Base-by-base conservation (phyloP, 352 stramenopile species). In the Pythium folliculosum region DNA sequence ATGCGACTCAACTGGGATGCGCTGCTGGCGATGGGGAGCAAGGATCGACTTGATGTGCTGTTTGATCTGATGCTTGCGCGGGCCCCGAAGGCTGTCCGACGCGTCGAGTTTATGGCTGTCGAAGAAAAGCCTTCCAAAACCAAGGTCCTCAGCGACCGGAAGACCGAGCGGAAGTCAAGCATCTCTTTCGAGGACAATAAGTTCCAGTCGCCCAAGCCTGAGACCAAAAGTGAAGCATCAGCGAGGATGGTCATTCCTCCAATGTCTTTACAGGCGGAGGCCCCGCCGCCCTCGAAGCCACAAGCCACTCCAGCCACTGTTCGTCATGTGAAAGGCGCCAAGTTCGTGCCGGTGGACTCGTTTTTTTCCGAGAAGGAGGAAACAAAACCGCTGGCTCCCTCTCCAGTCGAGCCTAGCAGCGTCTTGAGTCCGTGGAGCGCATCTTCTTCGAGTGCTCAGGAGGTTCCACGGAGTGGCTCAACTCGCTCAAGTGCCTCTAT, bases 1-100 rank as follows among this genome's bases (percentile, higher is more conserved):
- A 85, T 92, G 79, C 66, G 70, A 22, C 66, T 73, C 43, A 95
- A 95, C 63, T 90, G 84, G 77, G 85, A 95, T 59, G 84, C 77
- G 17, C 63, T 95, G 23, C 60, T 95, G 30, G 84, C 91, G 19
- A 72, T 81, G 62, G 71, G 80, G 27, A 81, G 80, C 25, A 78
- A 80, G 40, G 83, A 92, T 50, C 77, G 80, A 8, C 63, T 92
- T 38, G 84, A 92, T 27, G 69, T 56, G 44, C 63, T 92, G 7
- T 91, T 90, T 67, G 78, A 93, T 17, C 56, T 90, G 25, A 80
- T 92, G 65, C 60, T 90, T 16, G 69, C 81, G 13, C 73, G 72
- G 32, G 49, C 70, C 22, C 30, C 50, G 6, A 62, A 53, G 53
- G 6, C 56, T 9, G 47, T 65, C 17, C 13, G 40, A 25, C 48